phyloP scores from a whole-genome alignment of 2,329 filamentous ascomycete genomes.

The Ophidiomyces ophidiicola region DNA sequence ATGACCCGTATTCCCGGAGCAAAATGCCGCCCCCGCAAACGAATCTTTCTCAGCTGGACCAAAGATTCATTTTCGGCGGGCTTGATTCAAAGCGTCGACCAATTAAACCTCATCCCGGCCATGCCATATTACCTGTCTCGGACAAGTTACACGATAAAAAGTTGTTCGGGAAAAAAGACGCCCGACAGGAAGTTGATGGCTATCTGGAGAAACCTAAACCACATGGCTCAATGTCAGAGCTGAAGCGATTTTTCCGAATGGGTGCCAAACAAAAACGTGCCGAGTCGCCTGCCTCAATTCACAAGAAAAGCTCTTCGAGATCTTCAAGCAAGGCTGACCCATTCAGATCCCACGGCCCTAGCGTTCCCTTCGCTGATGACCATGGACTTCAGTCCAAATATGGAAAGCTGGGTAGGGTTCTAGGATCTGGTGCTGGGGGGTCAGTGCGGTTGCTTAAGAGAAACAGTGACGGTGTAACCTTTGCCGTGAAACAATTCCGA shows the following conservation, averaged over 20 bases:
- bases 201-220: constrained; percentile 40
- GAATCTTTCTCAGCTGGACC: constrained; percentile 57
- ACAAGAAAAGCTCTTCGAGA: constrained; percentile 42
- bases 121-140: constrained; percentile 18
- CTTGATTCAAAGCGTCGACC: constrained; percentile 56
- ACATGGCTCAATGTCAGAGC: constrained; percentile 78
- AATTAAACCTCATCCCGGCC: constrained; percentile 32
- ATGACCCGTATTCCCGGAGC: constrained; percentile 78
- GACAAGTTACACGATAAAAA: constrained; percentile 40
- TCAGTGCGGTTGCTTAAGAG: constrained; percentile 91
- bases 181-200: constrained; percentile 38
- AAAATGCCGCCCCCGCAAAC: constrained; percentile 59
- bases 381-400: constrained; percentile 85
- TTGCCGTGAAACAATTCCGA: constrained; percentile 95
- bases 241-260: constrained; percentile 90
- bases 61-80: constrained; percentile 70
- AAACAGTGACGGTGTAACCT: constrained; percentile 81
- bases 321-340: constrained; percentile 41
- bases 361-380: constrained; percentile 82
- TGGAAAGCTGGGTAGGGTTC: constrained; percentile 85
- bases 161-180: constrained; percentile 44
- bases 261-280: constrained; percentile 52
- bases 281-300: constrained; percentile 50
- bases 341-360: constrained; percentile 40
- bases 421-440: constrained; percentile 87